These are phyloP conservation scores for Trifolium dubium DNA, from an alignment of 306 rosid genomes.

Conservation along the genomic window DNA sequence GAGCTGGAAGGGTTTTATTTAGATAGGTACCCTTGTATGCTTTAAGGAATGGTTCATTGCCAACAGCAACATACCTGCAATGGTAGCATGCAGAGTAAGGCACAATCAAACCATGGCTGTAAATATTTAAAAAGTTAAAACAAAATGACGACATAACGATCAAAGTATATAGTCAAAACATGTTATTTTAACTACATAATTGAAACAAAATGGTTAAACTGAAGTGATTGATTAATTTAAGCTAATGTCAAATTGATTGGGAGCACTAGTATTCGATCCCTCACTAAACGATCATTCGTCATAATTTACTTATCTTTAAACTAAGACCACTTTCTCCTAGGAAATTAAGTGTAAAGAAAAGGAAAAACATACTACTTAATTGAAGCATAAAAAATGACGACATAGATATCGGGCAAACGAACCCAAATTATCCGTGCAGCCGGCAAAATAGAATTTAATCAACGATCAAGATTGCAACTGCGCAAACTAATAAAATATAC, in stretches of 20 bases:
- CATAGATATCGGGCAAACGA: too few relatives aligned
- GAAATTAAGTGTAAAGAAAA: too few relatives aligned
- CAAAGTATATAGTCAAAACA: too few relatives aligned
- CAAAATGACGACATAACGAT: too few relatives aligned
- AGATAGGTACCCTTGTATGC: slow-evolving; percentile 73
- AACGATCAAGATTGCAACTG: neutral
- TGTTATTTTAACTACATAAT: too few relatives aligned
- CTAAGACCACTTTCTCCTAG: too few relatives aligned
- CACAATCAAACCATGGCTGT: slow-evolving; percentile 1
- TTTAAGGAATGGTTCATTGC: slow-evolving; percentile 84
- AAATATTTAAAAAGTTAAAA: too few relatives aligned
- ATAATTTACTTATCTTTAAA: too few relatives aligned
- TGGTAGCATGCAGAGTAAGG: slow-evolving; percentile 36
- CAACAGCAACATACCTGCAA: slow-evolving; percentile 85
- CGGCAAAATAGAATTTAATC: neutral
- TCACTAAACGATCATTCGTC: neutral
- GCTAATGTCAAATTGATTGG: neutral
- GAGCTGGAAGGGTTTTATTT: slow-evolving; percentile 68
- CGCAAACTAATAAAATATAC: too few relatives aligned
- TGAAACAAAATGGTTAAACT: too few relatives aligned
- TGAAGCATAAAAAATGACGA: neutral
- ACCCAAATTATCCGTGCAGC: neutral
- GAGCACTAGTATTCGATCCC: too few relatives aligned
- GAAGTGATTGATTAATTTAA: too few relatives aligned
- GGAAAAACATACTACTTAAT: neutral